Percentiles rank a stretch among this genome's conserved stretches.
phyloP scores from a whole-genome alignment of 768 basidiomycete genomes.

The Lentinula lateritia region DNA sequence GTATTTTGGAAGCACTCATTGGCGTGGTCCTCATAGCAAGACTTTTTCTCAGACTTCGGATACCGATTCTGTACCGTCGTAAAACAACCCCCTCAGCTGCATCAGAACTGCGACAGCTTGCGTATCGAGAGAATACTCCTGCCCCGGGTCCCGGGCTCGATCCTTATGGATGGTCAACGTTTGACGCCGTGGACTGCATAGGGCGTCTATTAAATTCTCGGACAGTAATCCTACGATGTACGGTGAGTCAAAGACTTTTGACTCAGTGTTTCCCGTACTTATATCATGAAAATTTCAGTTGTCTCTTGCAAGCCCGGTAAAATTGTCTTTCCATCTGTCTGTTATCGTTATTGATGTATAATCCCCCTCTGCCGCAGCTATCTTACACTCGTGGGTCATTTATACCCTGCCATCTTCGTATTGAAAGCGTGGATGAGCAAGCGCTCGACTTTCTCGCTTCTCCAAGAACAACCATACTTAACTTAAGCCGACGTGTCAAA shows the following conservation, averaged over 20 bases:
- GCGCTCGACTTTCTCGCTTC: slow-evolving; percentile 24
- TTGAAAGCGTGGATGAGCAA: slow-evolving; percentile 22
- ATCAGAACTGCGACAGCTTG: slow-evolving; percentile 26
- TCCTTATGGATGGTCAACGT: slow-evolving; percentile 28
- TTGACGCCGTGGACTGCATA: slow-evolving; percentile 14
- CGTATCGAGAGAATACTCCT: slow-evolving; percentile 23
- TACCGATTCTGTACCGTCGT: slow-evolving; percentile 27
- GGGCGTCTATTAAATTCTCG: slow-evolving; percentile 18
- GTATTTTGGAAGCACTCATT: slow-evolving; percentile 4
- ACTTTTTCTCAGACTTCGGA: slow-evolving; percentile 14
- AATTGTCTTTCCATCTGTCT: neutral
- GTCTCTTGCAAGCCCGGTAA: slow-evolving; percentile 31
- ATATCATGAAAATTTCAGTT: slow-evolving; percentile 15
- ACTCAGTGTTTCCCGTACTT: neutral
- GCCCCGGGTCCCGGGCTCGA: slow-evolving; percentile 28
- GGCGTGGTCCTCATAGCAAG: neutral
- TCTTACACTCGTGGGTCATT: slow-evolving; percentile 33
- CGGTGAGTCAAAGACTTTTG: slow-evolving; percentile 15
- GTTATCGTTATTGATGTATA: neutral
- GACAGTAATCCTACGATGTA: slow-evolving; percentile 20
- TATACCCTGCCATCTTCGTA: slow-evolving; percentile 28
- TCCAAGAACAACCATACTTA: slow-evolving; percentile 19
- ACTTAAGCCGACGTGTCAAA: slow-evolving; percentile 23
- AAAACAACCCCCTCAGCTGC: slow-evolving; percentile 23
- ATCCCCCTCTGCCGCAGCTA: slow-evolving; percentile 12